Evolutionary conservation across 768 basidiomycete species (phyloP).

Genomic region (Suillus discolor): DNA sequence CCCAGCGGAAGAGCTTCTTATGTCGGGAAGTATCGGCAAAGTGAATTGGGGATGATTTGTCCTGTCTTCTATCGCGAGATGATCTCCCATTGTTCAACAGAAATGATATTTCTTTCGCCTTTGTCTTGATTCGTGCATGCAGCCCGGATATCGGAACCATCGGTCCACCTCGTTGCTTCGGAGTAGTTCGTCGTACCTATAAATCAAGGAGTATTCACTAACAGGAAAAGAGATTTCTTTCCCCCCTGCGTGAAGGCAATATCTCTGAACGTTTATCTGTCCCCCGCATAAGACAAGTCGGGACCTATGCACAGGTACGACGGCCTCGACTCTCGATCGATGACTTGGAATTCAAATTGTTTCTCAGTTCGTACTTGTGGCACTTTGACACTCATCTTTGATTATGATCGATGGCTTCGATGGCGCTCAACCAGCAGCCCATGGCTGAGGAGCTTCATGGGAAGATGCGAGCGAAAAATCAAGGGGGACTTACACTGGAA

Average conservation of each 20-base stretch:
- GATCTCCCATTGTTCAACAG: not conserved
- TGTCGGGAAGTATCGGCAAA: not conserved
- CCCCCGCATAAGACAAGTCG: slow-evolving; percentile 14
- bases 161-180: slow-evolving; percentile 12
- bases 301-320: slow-evolving; percentile 24
- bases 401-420: slow-evolving; percentile 3
- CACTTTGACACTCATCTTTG: not conserved
- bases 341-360: slow-evolving; percentile 13
- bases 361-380: slow-evolving; percentile 4
- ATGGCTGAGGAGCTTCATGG: slow-evolving; percentile 1
- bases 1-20: not conserved
- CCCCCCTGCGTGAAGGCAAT: slow-evolving; percentile 13
- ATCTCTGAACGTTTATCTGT: slow-evolving; percentile 13
- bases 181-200: slow-evolving; percentile 14
- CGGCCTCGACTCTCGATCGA: slow-evolving; percentile 24
- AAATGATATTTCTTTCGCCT: not conserved
- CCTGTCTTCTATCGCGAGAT: slow-evolving; percentile 1
- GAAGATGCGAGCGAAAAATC: not conserved
- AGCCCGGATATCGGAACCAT: slow-evolving; percentile 16
- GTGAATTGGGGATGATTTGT: not conserved
- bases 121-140: slow-evolving; percentile 4
- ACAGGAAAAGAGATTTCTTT: slow-evolving; percentile 18
- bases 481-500: not conserved
- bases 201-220: slow-evolving; percentile 14
- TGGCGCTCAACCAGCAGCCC: not conserved